Base-by-base conservation (phyloP, 1,139 yeast genomes). In the Zygosaccharomyces sapae region DNA sequence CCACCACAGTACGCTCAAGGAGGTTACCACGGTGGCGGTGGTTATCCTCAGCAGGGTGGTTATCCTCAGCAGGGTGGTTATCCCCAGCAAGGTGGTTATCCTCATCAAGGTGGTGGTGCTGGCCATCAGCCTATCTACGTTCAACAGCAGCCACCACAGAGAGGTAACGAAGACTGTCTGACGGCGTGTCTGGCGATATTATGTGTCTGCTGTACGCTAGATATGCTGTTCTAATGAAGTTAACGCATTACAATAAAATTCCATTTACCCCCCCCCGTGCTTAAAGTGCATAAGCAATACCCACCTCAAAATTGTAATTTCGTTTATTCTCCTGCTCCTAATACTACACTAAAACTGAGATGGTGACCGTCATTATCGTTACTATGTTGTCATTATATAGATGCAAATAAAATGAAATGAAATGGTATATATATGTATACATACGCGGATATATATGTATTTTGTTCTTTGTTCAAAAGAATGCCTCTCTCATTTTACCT, bases 201-300 rank as follows among this genome's bases (percentile, higher is more conserved):
- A 67, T 83, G 90, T 77, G 59, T 83, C 55, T 84, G 92, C 65
- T 83, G 86, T 68, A 80, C 89, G 4, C 70, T 83, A 57, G 89
- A 83, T 62, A 77, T 82, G 61, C 58, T 83, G 30, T 80, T 83
- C 65, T 83, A 71, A 59, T 33, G 10, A 24, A n/a, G 5, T 7
- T 10, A 30, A 8, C 3, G 19, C 10, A 8, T 27, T n/a, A n/a
- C n/a, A n/a, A n/a, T n/a, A n/a, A n/a, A n/a, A n/a, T n/a, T 30
- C n/a, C 3, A 9, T n/a, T 27, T 27, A 9, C 12, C 13, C 16
- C 16, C 16, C 13, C 13, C 12, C 13, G 33, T 30, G 13, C 16
- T 30, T 30, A 38, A 22, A 13, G 19, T 9, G 12, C 13, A 38
- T n/a, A n/a, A 13, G 20, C 24, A 27, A 8, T 9, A 5, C 5